Evolutionary conservation across 2,329 filamentous ascomycete genomes (phyloP).

Genomic region (Trichophyton rubrum): DNA sequence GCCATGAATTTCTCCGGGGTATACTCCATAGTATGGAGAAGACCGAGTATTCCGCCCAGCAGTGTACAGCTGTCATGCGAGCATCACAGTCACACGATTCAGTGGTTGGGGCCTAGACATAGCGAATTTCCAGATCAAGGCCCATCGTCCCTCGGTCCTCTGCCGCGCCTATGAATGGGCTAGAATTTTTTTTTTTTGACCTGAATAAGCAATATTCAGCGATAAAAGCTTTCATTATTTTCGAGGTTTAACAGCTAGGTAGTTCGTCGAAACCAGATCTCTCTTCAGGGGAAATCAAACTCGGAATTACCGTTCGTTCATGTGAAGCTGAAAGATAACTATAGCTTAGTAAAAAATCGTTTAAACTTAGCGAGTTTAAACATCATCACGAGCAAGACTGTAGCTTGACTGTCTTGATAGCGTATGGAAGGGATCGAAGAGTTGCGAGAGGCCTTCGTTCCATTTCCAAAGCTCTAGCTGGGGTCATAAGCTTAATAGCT

Average conservation of each 20-base stretch:
- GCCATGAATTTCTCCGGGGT: not conserved
- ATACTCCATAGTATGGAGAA: too few relatives aligned
- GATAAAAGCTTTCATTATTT: not conserved
- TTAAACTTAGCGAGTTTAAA: not conserved
- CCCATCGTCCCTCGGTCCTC: not conserved
- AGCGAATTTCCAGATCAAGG: not conserved
- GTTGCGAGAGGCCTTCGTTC: not conserved
- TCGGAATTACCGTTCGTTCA: not conserved
- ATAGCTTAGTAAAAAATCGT: not conserved
- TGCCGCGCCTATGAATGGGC: not conserved
- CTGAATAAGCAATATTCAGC: not conserved
- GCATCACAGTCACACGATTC: not conserved
- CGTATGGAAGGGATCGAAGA: not conserved
- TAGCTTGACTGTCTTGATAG: not conserved
- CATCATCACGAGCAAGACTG: not conserved
- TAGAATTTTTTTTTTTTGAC: not conserved
- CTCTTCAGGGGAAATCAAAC: not conserved
- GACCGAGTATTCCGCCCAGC: too few relatives aligned
- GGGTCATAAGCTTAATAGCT: not conserved
- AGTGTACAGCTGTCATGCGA: too few relatives aligned
- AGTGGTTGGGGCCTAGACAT: not conserved
- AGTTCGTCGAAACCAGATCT: not conserved
- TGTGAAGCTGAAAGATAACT: not conserved
- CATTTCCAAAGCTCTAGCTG: not conserved
- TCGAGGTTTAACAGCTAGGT: not conserved